Conservation (phyloP, 495 filamentous ascomycete species). For the Lasiosphaeris hirsuta region DNA sequence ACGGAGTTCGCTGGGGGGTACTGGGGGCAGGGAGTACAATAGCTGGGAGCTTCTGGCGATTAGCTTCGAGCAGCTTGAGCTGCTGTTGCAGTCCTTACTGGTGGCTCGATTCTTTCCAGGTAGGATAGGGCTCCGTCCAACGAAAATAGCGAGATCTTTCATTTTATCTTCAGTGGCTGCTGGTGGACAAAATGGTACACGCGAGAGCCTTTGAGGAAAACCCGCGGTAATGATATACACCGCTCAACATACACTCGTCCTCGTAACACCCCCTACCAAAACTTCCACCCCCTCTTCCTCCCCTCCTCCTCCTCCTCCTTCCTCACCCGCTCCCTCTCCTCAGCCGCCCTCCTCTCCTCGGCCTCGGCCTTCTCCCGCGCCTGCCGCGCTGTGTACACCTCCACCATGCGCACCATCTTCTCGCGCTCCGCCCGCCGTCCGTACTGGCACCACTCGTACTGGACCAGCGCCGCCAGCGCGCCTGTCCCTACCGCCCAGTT, state of each 20-base stretch:
- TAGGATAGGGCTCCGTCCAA: no score
- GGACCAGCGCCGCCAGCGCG: slow-evolving; percentile 55
- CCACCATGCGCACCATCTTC: slow-evolving; percentile 74
- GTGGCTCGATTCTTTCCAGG: not conserved
- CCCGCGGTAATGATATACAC: not conserved
- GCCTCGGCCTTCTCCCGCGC: slow-evolving; percentile 46
- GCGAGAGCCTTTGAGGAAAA: not conserved
- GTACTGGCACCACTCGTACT: slow-evolving; percentile 79
- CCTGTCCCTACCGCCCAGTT: slow-evolving; percentile 87
- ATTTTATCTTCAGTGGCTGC: no score
- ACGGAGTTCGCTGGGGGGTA: not conserved
- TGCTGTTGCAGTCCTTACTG: slow-evolving; percentile 2
- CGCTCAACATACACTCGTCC: not conserved
- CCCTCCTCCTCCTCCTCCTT: slow-evolving; percentile 31
- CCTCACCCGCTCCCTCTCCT: slow-evolving; percentile 22
- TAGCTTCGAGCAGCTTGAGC: no score
- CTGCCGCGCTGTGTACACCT: slow-evolving; percentile 62
- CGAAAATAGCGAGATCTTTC: no score
- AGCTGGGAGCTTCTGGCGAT: no score
- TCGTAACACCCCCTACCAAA: slow-evolving; percentile 39
- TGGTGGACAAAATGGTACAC: not conserved
- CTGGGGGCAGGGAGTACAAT: not conserved
- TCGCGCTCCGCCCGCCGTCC: slow-evolving; percentile 65
- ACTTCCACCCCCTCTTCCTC: slow-evolving; percentile 44
- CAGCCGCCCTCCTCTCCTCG: slow-evolving; percentile 30